A percentile compares a stretch with the other conserved stretches of the same genome.
Conservation (phyloP, 2,329 filamentous ascomycete species). For the Exophiala spinifera region DNA sequence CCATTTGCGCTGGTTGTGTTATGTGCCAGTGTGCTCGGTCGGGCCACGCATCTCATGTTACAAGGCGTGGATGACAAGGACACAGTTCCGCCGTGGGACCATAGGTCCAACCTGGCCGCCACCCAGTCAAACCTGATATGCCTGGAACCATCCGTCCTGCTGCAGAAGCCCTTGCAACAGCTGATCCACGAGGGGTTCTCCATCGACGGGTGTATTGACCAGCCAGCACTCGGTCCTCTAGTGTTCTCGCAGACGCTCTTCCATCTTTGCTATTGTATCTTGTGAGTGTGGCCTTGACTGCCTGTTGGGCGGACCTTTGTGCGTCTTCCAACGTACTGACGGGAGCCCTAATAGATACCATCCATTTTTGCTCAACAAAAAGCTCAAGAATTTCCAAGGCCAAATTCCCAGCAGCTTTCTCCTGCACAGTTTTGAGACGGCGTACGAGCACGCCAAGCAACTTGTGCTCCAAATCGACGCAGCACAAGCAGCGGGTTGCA, state of each 20-base stretch:
- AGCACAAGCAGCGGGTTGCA: not conserved
- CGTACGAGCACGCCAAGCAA: not conserved
- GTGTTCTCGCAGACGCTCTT: conserved; percentile 1
- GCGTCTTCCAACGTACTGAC: not conserved
- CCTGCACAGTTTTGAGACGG: not conserved
- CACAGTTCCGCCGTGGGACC: not conserved
- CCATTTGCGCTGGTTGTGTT: not conserved
- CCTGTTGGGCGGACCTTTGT: not conserved
- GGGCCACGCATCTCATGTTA: not conserved
- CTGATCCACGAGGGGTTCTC: not conserved
- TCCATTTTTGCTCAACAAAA: not conserved
- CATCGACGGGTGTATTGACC: not conserved
- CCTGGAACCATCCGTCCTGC: not conserved
- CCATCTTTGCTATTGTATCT: conserved; percentile 3
- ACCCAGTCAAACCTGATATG: not conserved
- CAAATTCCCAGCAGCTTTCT: not conserved
- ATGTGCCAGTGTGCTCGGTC: not conserved
- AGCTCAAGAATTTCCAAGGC: not conserved
- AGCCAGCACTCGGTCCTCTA: not conserved
- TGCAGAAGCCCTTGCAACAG: not conserved
- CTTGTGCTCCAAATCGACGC: not conserved
- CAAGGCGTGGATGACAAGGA: not conserved
- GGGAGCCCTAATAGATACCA: not conserved
- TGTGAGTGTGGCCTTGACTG: not conserved
- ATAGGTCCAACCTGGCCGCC: conserved; percentile 1